Conservation (phyloP, 2,329 filamentous ascomycete genomes). For the Rhinocladiella similis region DNA sequence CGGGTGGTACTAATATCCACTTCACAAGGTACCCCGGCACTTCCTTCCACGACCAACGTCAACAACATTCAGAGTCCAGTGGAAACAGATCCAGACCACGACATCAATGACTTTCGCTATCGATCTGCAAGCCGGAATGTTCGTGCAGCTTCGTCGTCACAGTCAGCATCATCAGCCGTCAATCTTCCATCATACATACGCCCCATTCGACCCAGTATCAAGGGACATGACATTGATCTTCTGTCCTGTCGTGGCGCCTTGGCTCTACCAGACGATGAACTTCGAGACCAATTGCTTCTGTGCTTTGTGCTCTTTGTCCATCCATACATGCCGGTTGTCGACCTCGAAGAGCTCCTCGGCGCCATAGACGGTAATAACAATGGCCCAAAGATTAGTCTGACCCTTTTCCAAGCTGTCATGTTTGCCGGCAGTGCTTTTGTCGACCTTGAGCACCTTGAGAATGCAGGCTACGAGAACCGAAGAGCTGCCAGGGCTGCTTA, state of each 20-base stretch:
- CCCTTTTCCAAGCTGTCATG: conserved; percentile 92
- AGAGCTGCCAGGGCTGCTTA: conserved; percentile 78
- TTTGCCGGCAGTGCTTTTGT: conserved; percentile 88
- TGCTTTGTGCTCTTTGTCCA: conserved; percentile 87
- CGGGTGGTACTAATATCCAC: not conserved
- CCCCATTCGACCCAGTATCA: conserved; percentile 11
- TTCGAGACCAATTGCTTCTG: conserved; percentile 79
- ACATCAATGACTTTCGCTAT: not conserved
- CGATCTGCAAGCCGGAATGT: not conserved
- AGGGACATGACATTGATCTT: conserved; percentile 18
- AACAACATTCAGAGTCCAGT: not conserved
- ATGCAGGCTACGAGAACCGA: conserved; percentile 39
- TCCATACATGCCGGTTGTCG: conserved; percentile 88
- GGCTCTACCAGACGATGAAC: conserved; percentile 65
- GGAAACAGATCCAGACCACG: not conserved
- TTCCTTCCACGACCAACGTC: not conserved
- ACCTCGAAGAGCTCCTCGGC: conserved; percentile 33
- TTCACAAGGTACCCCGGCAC: not conserved
- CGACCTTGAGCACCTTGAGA: conserved; percentile 14
- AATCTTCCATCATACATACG: conserved; percentile 20
- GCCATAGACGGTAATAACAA: conserved; percentile 65
- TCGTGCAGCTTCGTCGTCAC: not conserved
- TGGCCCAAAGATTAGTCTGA: conserved; percentile 69
- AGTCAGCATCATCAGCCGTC: not conserved
- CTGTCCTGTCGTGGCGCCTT: conserved; percentile 61